A percentile compares a stretch with the other conserved stretches of the same genome.
phyloP scores from a whole-genome alignment of 306 rosid genomes.

The Sechiopsis laciniata region DNA sequence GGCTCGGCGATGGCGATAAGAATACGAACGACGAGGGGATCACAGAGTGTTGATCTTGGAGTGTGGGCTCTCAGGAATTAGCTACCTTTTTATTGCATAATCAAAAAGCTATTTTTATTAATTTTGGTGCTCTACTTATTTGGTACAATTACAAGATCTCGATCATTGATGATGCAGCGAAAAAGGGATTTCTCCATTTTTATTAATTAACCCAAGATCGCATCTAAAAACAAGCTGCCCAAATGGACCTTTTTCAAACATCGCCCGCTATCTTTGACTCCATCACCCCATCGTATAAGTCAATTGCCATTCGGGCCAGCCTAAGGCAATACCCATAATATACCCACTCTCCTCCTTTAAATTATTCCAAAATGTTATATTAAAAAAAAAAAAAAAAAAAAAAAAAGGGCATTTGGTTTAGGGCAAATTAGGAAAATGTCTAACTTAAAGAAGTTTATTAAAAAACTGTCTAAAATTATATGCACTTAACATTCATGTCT shows the following conservation, averaged over 20 bases:
- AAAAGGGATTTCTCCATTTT: background rate
- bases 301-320: background rate
- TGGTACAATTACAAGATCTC: background rate
- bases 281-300: background rate
- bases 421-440: too few relatives aligned
- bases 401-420: too few relatives aligned
- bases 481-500: too few relatives aligned
- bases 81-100: background rate
- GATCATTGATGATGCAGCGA: background rate
- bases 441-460: too few relatives aligned
- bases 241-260: background rate
- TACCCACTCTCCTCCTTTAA: too few relatives aligned
- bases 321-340: too few relatives aligned
- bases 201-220: background rate
- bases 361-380: too few relatives aligned
- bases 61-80: conserved; percentile 5
- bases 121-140: too few relatives aligned
- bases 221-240: conserved; percentile 11
- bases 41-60: background rate
- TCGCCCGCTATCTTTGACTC: conserved; percentile 3
- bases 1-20: background rate
- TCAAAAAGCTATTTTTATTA: too few relatives aligned
- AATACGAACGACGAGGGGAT: background rate
- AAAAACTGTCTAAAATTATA: too few relatives aligned
- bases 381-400: too few relatives aligned